Conservation (phyloP, 2,329 filamentous ascomycete genomes). For the Ophiostoma ulmi region DNA sequence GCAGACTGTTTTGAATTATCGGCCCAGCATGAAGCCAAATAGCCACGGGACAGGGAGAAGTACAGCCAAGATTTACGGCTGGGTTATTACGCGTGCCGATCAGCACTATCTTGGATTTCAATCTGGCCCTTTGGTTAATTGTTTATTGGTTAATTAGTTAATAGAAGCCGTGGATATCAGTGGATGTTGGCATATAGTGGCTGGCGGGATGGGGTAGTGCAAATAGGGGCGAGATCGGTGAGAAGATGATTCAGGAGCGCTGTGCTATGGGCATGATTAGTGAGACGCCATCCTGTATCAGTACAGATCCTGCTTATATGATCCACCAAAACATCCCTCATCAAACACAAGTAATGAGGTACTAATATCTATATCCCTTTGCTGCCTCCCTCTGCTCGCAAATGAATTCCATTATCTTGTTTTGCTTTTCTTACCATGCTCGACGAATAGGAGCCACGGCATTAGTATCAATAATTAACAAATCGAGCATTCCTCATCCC, state of each 20-base stretch:
- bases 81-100: neutral
- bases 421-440: neutral
- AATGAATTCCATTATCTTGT: neutral
- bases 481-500: neutral
- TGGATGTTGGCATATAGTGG: neutral
- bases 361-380: neutral
- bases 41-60: neutral
- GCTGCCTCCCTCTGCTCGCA: neutral
- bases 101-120: neutral
- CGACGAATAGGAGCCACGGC: neutral
- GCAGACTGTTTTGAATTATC: neutral
- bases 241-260: neutral
- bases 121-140: neutral
- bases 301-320: neutral
- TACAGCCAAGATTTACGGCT: constrained; percentile 2
- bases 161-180: neutral
- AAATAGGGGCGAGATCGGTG: neutral
- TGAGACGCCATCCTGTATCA: neutral
- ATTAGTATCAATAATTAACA: neutral
- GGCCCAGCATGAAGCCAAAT: neutral
- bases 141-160: neutral
- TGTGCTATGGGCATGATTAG: neutral
- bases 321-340: neutral
- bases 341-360: neutral
- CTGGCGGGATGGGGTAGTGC: constrained; percentile 1